A percentile compares a stretch with the other conserved stretches of the same genome.
phyloP scores from a whole-genome alignment of 192 early-diverging fungal species.

The Phlyctochytrium planicorne region DNA sequence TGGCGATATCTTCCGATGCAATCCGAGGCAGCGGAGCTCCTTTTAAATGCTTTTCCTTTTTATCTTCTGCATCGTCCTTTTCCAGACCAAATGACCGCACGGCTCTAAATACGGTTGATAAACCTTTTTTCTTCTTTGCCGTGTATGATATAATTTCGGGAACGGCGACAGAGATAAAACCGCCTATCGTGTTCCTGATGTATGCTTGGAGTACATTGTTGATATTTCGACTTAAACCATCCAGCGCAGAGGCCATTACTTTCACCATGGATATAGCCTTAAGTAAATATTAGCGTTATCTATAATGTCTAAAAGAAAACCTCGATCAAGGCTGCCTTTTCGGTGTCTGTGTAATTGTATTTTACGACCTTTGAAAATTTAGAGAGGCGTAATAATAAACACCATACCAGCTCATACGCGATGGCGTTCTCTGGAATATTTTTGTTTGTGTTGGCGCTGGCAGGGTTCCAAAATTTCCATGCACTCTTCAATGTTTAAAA shows the following conservation, averaged over 20 bases:
- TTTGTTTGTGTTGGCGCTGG: slow-evolving; percentile 11
- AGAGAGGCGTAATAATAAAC: neutral
- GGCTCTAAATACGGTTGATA: too few species aligned
- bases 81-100: too few species aligned
- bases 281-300: neutral
- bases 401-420: slow-evolving; percentile 38
- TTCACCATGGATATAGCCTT: slow-evolving; percentile 53
- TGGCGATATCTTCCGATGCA: too few species aligned
- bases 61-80: too few species aligned
- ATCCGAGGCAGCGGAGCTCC: too few species aligned
- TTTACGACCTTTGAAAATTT: slow-evolving; percentile 39
- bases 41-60: too few species aligned
- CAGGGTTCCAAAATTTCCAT: slow-evolving; percentile 49
- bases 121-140: slow-evolving; percentile 51
- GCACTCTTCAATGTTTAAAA: too few species aligned
- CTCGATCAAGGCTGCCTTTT: slow-evolving; percentile 46
- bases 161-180: slow-evolving; percentile 29
- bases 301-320: slow-evolving; percentile 12
- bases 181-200: slow-evolving; percentile 35
- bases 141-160: slow-evolving; percentile 32
- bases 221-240: slow-evolving; percentile 19
- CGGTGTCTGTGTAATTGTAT: slow-evolving; percentile 46
- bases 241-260: slow-evolving; percentile 24
- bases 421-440: slow-evolving; percentile 25
- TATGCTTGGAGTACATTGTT: slow-evolving; percentile 33